These are phyloP conservation scores for Arachnopeziza araneosa DNA, from an alignment of 2,329 filamentous ascomycete genomes.

Conservation along the genomic window DNA sequence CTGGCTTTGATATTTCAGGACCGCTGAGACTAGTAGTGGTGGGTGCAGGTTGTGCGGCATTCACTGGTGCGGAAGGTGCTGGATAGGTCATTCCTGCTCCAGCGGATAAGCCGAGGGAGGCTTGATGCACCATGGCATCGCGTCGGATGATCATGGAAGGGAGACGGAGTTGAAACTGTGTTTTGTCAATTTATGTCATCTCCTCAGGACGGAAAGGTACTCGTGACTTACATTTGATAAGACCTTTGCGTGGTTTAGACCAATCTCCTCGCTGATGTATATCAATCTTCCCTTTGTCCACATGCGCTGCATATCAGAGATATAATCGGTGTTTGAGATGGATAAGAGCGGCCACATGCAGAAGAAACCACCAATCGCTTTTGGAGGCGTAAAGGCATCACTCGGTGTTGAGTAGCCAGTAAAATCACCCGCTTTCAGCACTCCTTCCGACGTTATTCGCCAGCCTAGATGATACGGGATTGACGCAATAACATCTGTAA, in stretches of 20 bases:
- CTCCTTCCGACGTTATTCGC: constrained; percentile 40
- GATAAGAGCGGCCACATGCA: constrained; percentile 53
- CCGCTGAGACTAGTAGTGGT: constrained; percentile 11
- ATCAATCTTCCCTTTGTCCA: constrained; percentile 50
- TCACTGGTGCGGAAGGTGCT: constrained; percentile 6
- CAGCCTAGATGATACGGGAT: constrained; percentile 59
- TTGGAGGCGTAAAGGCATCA: constrained; percentile 38
- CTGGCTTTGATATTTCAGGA: background rate
- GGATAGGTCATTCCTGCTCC: constrained; percentile 2
- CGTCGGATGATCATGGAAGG: constrained; percentile 54
- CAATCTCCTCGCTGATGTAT: constrained; percentile 50
- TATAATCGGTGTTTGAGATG: constrained; percentile 50
- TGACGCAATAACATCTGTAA: constrained; percentile 54
- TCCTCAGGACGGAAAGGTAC: background rate
- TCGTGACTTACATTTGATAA: constrained; percentile 43
- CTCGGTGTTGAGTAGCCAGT: constrained; percentile 35
- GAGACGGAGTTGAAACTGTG: constrained; percentile 50
- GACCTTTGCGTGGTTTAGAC: constrained; percentile 53
- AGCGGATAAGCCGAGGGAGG: constrained; percentile 5
- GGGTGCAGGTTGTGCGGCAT: constrained; percentile 1
- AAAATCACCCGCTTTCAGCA: constrained; percentile 30
- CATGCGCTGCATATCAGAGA: constrained; percentile 51
- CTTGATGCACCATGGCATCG: constrained; percentile 21
- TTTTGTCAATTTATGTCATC: background rate
- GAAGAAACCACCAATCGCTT: constrained; percentile 54